Conservation (phyloP, 495 filamentous ascomycete species). For the Penicillium paradoxum region DNA sequence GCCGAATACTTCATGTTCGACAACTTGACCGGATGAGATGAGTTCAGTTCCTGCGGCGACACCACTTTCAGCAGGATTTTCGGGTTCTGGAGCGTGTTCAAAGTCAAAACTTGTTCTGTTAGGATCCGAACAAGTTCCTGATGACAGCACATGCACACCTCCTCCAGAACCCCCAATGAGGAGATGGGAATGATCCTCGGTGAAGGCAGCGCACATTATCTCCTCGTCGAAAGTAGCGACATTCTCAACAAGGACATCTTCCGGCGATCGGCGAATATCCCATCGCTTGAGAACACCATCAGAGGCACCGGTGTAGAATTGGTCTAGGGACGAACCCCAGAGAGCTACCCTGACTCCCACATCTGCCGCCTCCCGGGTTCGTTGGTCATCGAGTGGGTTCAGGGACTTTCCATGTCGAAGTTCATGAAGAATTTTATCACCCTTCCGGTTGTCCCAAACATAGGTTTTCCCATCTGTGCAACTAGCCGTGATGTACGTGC, state of each 20-base stretch:
- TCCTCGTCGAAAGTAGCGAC: constrained; percentile 44
- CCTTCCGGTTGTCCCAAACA: constrained; percentile 73
- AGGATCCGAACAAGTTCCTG: constrained; percentile 26
- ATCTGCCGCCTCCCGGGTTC: constrained; percentile 62
- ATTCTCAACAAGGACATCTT: constrained; percentile 60
- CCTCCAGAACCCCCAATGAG: constrained; percentile 74
- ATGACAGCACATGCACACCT: constrained; percentile 61
- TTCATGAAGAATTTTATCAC: constrained; percentile 53
- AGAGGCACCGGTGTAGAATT: constrained; percentile 85
- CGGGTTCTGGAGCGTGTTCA: constrained; percentile 16
- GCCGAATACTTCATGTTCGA: constrained; percentile 38
- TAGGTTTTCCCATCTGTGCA: constrained; percentile 82
- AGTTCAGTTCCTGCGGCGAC: constrained; percentile 22
- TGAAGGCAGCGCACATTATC: constrained; percentile 63
- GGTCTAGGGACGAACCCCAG: constrained; percentile 66
- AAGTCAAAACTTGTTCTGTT: constrained; percentile 19
- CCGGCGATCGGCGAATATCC: constrained; percentile 61
- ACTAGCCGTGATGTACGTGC: constrained; percentile 66
- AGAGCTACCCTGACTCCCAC: constrained; percentile 74
- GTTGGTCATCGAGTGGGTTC: constrained; percentile 51
- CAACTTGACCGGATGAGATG: constrained; percentile 34
- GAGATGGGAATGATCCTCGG: constrained; percentile 63
- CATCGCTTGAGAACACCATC: constrained; percentile 85
- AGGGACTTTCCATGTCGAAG: constrained; percentile 67
- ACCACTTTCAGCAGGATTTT: constrained; percentile 20